Base-by-base conservation (phyloP, 768 basidiomycete genomes). In the Kwoniella bestiolae region DNA sequence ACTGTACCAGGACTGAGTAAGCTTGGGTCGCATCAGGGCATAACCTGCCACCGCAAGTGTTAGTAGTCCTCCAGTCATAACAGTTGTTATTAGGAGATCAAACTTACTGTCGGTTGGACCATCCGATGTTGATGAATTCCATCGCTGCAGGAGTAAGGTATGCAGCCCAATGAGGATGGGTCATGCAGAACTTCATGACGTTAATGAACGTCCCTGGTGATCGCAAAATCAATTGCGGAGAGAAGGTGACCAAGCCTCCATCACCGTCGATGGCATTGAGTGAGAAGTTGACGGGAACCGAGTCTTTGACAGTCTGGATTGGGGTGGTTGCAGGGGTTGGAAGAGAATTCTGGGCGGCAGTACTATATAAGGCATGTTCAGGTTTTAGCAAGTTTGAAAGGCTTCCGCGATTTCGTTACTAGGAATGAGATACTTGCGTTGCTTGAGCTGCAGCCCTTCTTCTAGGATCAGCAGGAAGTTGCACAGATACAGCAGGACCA, bases 231-330 rank as follows among this genome's bases (percentile, higher is more conserved):
- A 76, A 66, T 9, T 67, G 65, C 16, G 75, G 75, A 1, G 70
- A 71, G 61, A 76, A 76, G 0, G 75, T 73, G 21, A 76, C 70
- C 9, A 76, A 53, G 11, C 70, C 72, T 9, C 75, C 75, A n/a
- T 46, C 51, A 1, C 25, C 26, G 29, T 57, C 38, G n/a, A 65
- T 32, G 9, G 63, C 56, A 12, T 34, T 51, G 9, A 65, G 34
- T 11, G 31, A 14, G 31, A 50, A 35, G 3, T 49, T 28, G 12
- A 57, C 21, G 18, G 44, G 55, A n/a, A 14, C 38, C 18, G 38
- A 41, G 38, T 41, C 11, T 26, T 29, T 35, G 6, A 12, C 12
- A 16, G 45, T n/a, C 32, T 5, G 23, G 35, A 25, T 38, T 7
- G 60, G 47, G 5, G 60, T 58, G 12, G 29, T 12, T 9, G 41